phyloP scores from a whole-genome alignment of 2,329 filamentous ascomycete species.

The Beauveria australis region DNA sequence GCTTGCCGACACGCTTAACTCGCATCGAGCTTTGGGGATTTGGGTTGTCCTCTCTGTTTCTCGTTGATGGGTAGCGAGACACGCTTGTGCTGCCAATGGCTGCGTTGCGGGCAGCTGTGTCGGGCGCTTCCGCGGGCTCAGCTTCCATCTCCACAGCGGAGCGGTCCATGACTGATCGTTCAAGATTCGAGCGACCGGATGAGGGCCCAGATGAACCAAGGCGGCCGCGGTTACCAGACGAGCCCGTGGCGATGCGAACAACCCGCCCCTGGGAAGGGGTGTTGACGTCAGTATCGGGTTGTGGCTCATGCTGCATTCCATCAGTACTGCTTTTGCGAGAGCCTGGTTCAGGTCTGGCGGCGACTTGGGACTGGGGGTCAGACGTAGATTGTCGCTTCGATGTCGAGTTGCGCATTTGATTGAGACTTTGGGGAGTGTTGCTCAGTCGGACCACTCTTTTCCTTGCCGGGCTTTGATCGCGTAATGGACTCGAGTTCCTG shows the following conservation, averaged over 20 bases:
- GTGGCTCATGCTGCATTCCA: conserved; percentile 32
- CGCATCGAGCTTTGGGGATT: conserved; percentile 67
- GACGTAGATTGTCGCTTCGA: conserved; percentile 42
- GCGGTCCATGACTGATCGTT: conserved; percentile 26
- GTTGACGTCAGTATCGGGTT: conserved; percentile 35
- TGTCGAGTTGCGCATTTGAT: conserved; percentile 27
- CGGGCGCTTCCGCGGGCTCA: conserved; percentile 39
- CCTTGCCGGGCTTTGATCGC: conserved; percentile 44
- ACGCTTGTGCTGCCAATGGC: conserved; percentile 42
- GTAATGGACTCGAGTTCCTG: conserved; percentile 37
- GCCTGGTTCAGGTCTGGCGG: conserved; percentile 21
- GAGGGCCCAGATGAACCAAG: conserved; percentile 28
- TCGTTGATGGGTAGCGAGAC: conserved; percentile 43
- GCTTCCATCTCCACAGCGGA: conserved; percentile 35
- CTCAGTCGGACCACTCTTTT: conserved; percentile 52
- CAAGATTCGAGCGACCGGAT: conserved; percentile 27
- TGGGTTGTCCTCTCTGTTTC: conserved; percentile 51
- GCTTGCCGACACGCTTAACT: conserved; percentile 67
- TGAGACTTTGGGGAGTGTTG: conserved; percentile 38
- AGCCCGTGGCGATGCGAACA: conserved; percentile 46
- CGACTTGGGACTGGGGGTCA: background rate
- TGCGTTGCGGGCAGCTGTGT: conserved; percentile 40
- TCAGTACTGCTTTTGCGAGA: conserved; percentile 35
- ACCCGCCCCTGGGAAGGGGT: conserved; percentile 46
- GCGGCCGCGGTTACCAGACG: conserved; percentile 36